Conservation (phyloP, 2,329 filamentous ascomycete genomes). For the Fusarium armeniacum region DNA sequence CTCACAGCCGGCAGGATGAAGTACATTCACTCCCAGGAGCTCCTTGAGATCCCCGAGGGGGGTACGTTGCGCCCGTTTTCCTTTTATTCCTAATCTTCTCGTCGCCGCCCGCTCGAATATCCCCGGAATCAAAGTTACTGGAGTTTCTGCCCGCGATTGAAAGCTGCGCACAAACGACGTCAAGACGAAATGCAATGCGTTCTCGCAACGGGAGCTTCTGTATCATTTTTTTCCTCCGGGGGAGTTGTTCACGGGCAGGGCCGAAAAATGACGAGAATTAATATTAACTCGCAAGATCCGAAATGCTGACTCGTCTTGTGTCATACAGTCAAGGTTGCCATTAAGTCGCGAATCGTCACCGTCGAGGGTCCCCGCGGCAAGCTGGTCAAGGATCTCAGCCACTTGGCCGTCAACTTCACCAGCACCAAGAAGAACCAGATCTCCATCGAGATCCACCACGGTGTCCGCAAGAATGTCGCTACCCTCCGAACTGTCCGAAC, state of each 20-base stretch:
- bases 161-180: conserved; percentile 33
- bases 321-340: conserved; percentile 89
- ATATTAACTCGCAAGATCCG: conserved; percentile 16
- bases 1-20: conserved; percentile 86
- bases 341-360: conserved; percentile 96
- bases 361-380: conserved; percentile 98
- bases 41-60: conserved; percentile 94
- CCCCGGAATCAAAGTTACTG: conserved; percentile 20
- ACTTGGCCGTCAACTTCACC: conserved; percentile 96
- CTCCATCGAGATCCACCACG: conserved; percentile 99
- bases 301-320: conserved; percentile 51
- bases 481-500: conserved; percentile 98
- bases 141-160: conserved; percentile 34
- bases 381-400: conserved; percentile 95
- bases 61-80: conserved; percentile 73
- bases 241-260: conserved; percentile 17
- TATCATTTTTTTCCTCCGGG: neutral
- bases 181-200: conserved; percentile 31
- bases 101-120: conserved; percentile 28
- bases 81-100: conserved; percentile 21
- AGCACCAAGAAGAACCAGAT: conserved; percentile 87
- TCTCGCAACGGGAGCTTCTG: conserved; percentile 16
- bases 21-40: conserved; percentile 99
- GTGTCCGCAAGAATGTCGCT: conserved; percentile 96
- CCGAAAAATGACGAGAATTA: conserved; percentile 8